These are phyloP conservation scores for Hypoxylon crocopeplum DNA, from an alignment of 495 filamentous ascomycete genomes.

Conservation along the genomic window DNA sequence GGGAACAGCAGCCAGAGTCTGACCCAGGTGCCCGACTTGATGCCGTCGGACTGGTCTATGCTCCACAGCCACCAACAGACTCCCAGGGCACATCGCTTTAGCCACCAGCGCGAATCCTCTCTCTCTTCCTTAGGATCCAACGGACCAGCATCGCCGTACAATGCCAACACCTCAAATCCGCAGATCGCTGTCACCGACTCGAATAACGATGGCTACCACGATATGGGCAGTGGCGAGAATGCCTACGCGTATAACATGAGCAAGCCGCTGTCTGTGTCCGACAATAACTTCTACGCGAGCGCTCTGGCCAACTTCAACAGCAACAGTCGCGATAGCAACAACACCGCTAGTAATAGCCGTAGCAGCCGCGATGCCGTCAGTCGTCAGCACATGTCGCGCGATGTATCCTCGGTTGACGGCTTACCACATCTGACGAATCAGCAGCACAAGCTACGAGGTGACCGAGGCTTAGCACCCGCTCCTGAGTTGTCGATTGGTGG, in stretches of 20 bases:
- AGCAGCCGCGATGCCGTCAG: conserved; percentile 27
- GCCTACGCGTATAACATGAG: conserved; percentile 48
- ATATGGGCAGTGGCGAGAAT: conserved; percentile 45
- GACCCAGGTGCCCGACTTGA: conserved; percentile 41
- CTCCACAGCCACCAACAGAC: conserved; percentile 47
- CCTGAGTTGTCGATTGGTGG: conserved; percentile 45
- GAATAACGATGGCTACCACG: conserved; percentile 46
- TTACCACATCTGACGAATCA: conserved; percentile 39
- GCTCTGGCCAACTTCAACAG: conserved; percentile 13
- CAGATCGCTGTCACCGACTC: conserved; percentile 59
- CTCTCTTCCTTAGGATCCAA: conserved; percentile 63
- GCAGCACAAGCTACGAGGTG: conserved; percentile 42
- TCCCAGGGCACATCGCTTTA: conserved; percentile 47
- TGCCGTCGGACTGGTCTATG: conserved; percentile 55
- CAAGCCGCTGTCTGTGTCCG: conserved; percentile 43
- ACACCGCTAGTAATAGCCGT: conserved; percentile 30
- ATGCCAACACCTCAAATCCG: conserved; percentile 57
- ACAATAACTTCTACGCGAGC: conserved; percentile 46
- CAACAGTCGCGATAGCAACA: conserved; percentile 22
- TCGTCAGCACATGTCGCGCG: conserved; percentile 31
- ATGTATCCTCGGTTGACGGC: conserved; percentile 30
- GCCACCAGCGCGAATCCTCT: conserved; percentile 62
- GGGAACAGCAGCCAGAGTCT: conserved; percentile 37
- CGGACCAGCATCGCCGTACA: conserved; percentile 61
- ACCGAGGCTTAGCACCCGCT: conserved; percentile 46